Evolutionary conservation across 345 rosid species (phyloP), one percentile per base, ranked within the genome.

Genomic region (Pseudoturritis turrita): DNA sequence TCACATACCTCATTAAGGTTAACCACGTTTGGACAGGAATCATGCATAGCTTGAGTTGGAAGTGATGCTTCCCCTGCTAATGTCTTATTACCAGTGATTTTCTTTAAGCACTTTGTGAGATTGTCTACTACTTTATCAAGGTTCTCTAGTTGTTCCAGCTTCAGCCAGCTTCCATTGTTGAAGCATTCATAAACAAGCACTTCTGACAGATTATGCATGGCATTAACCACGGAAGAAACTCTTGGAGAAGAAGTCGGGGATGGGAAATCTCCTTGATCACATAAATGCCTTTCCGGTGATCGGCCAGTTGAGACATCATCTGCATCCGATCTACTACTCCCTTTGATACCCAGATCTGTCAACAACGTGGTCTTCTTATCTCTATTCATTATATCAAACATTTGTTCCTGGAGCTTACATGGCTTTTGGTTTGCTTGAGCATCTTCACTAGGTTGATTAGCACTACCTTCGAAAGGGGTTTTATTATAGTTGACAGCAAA

Each of bases 181-280:
- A 83, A 87, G 79, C 86, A 86, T 54, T 87, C 82, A 81, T 61
- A 73, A 43, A 83, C 80, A 71, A 94, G 89, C 80, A 88, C 62
- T 77, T 89, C 91, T 65, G 98, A 89, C 56, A 94, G 77, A 73
- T 80, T 82, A 74, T 75, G 84, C 87, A 88, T 72, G 37, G 92
- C 79, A 68, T 77, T 74, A 74, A 89, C 76, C 51, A 89, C 73
- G 14, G 68, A 57, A 77, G 77, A 65, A 25, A 77, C 68, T 41
- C 79, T 82, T 14, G 65, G 63, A 68, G 84, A 83, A 74, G 84
- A 74, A 54, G 87, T 83, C 5, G 79, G 74, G 55, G 57, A 26
- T 26, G 59, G 18, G 43, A 46, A 62, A 54, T 46, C 70, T 69
- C 58, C 70, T 35, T 76, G 73, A 62, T 62, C 50, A 36, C 75